Base-by-base conservation (phyloP, 2,329 filamentous ascomycete genomes). In the Huntiella bhutanensis region DNA sequence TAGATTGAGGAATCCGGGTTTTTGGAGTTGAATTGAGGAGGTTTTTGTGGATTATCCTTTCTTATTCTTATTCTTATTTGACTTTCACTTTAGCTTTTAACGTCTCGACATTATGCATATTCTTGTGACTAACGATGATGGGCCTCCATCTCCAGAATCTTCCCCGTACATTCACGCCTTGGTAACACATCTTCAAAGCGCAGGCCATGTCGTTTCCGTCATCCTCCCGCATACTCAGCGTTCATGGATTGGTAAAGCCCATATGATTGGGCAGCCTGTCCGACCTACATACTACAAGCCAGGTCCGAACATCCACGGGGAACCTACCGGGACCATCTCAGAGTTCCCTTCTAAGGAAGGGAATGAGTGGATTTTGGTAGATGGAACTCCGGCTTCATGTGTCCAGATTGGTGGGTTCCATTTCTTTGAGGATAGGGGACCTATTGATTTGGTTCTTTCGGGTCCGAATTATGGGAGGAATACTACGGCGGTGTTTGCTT, bases 221-320 rank as follows among this genome's bases (percentile, higher is more conserved):
- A 81, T 91, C 52, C 74, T 98, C 11, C 91, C 91, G 1, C 76
- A 95, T 60, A 80, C 79, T 5, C 91, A 98, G 64, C 78, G 88
- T 52, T 94, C 86, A 48, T 98, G 91, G 91, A 96, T 98, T 56
- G 87, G 87, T 55, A 98, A 98, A 68, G 91, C 91, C 2, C 91
- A 96, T 62, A 82, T 96, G 57, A 86, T 96, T 55, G 87, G 87
- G 48, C 80, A 88, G 60, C 82, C 82, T 7, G 74, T 93, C 51
- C 84, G 80, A 59, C 86, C 86, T 6, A 70, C 75, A 22, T 94
- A 93, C 66, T 94, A 86, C 66, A 80, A 80, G 1, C 73, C 73
- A 11, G 67, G 59, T n/a, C 51, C 58, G 34, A 58, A 59, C 12
- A 57, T 62, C 22, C 60, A 66, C 51, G 61, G 61, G 44, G 59